phyloP scores from a whole-genome alignment of 176 grass and related monocot genomes.

The Olyra latifolia region DNA sequence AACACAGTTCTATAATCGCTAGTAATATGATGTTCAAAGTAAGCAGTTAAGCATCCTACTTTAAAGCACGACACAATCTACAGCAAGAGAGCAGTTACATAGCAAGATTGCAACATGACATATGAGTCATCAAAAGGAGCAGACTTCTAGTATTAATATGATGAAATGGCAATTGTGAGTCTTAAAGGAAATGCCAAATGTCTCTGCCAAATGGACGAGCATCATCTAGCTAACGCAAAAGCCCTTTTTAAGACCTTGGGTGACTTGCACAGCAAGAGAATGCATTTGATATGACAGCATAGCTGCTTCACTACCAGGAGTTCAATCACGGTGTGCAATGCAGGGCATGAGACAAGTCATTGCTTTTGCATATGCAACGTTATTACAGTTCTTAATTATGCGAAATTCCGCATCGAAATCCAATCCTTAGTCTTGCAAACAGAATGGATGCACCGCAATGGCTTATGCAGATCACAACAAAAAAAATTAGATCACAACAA shows the following conservation, averaged over 20 bases:
- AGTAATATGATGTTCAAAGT: constrained; percentile 21
- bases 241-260: neutral
- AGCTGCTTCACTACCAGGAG: neutral
- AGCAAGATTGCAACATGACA: constrained; percentile 3
- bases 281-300: neutral
- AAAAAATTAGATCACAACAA: neutral
- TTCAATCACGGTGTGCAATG: neutral
- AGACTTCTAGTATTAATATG: constrained; percentile 16
- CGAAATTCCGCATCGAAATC: neutral
- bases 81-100: constrained; percentile 10
- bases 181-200: neutral
- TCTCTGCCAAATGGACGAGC: neutral
- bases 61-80: constrained; percentile 16
- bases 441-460: neutral
- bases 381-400: neutral
- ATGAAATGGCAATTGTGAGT: neutral
- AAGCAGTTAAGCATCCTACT: neutral
- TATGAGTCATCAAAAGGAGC: constrained; percentile 14
- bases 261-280: constrained; percentile 32
- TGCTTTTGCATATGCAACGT: neutral
- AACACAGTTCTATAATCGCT: neutral
- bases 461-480: neutral
- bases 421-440: neutral
- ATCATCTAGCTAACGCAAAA: constrained; percentile 15
- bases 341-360: neutral